Base-by-base conservation (phyloP, 441 rosid species). In the Populus hybrid region DNA sequence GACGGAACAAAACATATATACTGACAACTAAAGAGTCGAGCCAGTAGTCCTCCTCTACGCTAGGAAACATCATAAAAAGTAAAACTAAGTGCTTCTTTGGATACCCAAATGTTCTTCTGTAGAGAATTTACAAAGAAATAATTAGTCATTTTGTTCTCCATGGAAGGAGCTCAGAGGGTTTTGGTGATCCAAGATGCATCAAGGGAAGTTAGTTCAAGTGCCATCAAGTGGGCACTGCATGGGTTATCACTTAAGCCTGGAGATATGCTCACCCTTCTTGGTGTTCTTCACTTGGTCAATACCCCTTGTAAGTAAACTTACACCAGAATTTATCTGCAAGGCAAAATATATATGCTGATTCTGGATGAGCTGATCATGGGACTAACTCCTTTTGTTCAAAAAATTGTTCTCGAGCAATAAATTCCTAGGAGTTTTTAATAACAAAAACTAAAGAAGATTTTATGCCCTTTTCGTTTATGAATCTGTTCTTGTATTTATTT, bases 151-250 rank as follows among this genome's bases (percentile, higher is more conserved):
- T 14, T 14, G 20, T 14, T 45, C 0, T 45, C 56, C 56, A 45
- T 45, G 56, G 56, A 45, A 11, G 85, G 82, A 45, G 75, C 36
- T 70, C 87, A 87, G 75, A 82, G 86, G 72, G 88, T 84, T 81
- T 77, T 83, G 85, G 86, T 87, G 79, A 84, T 89, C 69, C 86
- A 87, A 64, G 89, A 85, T 83, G 90, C 86, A 59, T 80, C 86
- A n/a, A 76, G 38, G 69, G 81, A 81, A 69, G 78, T 78, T 31
- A 64, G 75, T 81, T 74, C 78, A 42, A 71, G 84, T 28, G 84
- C 85, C 12, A 68, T 89, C 68, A 83, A 72, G 76, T 84, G 87
- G 89, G 87, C 81, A 63, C 68, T 86, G 69, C 64, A 83, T 29
- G 86, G 82, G 68, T 78, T 84, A 69, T 67, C 75, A 74, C 86